Conservation (phyloP, 2,329 filamentous ascomycete genomes). For the Davidsoniella neocaledoniae region DNA sequence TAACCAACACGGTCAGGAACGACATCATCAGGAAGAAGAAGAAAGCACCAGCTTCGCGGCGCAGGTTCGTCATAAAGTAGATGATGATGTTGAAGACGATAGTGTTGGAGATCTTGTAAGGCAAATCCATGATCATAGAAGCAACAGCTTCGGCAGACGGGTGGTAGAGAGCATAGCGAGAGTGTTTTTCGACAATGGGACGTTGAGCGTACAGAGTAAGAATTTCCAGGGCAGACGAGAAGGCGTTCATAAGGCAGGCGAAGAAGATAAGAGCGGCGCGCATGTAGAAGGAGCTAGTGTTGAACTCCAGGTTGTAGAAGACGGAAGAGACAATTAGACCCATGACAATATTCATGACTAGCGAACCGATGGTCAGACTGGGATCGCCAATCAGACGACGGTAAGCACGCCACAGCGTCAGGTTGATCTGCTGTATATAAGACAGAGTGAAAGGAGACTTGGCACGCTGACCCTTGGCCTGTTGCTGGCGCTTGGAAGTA, state of each 20-base stretch:
- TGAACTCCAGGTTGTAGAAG: conserved; percentile 56
- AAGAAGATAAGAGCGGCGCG: conserved; percentile 75
- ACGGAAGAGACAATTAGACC: conserved; percentile 63
- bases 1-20: conserved; percentile 54
- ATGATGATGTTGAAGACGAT: conserved; percentile 63
- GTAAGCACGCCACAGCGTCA: conserved; percentile 72
- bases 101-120: conserved; percentile 61
- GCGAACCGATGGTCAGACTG: conserved; percentile 50
- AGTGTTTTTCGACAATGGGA: conserved; percentile 81
- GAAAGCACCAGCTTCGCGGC: conserved; percentile 56
- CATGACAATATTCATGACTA: conserved; percentile 59
- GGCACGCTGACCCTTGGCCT: conserved; percentile 40
- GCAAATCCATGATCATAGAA: conserved; percentile 74
- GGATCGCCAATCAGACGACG: conserved; percentile 62
- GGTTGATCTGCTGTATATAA: conserved; percentile 53
- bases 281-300: conserved; percentile 59
- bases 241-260: conserved; percentile 72
- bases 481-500: conserved; percentile 34
- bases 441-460: conserved; percentile 75
- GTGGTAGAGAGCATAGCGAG: conserved; percentile 74
- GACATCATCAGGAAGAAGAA: conserved; percentile 74
- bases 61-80: conserved; percentile 77
- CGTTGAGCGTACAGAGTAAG: conserved; percentile 75
- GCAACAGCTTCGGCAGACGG: conserved; percentile 76
- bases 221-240: conserved; percentile 66